phyloP scores from a whole-genome alignment of 225 moss, liverwort and hornwort genomes.

The Thuidium tamariscinum region DNA sequence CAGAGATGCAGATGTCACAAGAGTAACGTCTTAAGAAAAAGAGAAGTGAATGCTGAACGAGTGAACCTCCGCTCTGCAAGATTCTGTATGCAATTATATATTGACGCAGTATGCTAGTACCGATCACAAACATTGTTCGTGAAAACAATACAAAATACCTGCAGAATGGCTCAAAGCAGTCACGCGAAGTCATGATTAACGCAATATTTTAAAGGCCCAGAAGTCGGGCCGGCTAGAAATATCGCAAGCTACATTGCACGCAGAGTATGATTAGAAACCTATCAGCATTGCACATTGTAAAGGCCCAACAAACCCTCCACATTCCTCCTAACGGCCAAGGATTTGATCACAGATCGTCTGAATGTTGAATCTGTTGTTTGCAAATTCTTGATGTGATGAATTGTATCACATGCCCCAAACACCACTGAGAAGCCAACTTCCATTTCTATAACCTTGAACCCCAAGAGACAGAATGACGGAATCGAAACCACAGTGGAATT shows the following conservation, averaged over 20 bases:
- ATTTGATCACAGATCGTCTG: background rate
- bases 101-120: background rate
- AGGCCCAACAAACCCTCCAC: background rate
- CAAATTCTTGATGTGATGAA: background rate
- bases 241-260: background rate
- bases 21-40: background rate
- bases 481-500: background rate
- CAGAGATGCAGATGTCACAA: background rate
- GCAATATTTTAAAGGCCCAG: background rate
- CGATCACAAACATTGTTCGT: background rate
- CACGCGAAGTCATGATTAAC: background rate
- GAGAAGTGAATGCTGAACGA: background rate
- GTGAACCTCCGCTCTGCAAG: background rate
- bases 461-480: background rate
- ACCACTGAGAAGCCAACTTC: background rate
- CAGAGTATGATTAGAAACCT: background rate
- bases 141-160: background rate
- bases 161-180: background rate
- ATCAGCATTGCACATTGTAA: background rate
- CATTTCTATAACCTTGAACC: background rate
- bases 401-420: background rate
- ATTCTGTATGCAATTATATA: background rate
- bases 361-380: background rate
- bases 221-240: background rate
- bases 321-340: background rate